Conservation (phyloP, 768 basidiomycete genomes). For the Rhizopogon salebrosus region DNA sequence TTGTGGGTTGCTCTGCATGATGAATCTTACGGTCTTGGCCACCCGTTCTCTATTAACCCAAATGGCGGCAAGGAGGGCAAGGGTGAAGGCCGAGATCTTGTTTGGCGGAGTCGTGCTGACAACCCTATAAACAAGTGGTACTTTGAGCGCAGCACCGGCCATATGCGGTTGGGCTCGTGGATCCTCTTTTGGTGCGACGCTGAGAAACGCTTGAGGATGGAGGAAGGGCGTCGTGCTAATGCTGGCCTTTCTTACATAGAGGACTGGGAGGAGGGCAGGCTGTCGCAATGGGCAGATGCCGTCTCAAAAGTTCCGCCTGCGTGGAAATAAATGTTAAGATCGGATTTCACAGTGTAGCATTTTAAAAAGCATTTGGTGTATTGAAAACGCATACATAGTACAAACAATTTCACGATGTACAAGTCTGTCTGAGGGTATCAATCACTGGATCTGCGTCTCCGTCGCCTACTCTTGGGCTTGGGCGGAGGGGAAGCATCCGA, state of each 20-base stretch:
- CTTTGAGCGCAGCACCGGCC: conserved; percentile 92
- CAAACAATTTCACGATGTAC: neutral
- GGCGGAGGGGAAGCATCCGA: conserved; percentile 20
- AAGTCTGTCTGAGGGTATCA: neutral
- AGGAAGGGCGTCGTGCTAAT: conserved; percentile 58
- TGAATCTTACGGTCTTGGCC: conserved; percentile 94
- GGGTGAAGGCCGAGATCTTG: conserved; percentile 89
- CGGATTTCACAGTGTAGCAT: conserved; percentile 8
- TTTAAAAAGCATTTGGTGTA: neutral
- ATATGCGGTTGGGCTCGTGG: conserved; percentile 82
- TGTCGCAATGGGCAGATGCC: conserved; percentile 63
- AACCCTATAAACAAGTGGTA: conserved; percentile 99
- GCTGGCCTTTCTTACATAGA: conserved; percentile 69
- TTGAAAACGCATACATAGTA: conserved; percentile 10
- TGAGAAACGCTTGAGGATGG: conserved; percentile 74
- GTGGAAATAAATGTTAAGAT: conserved; percentile 48
- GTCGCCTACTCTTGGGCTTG: conserved; percentile 23
- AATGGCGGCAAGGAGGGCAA: conserved; percentile 89
- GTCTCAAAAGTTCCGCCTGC: conserved; percentile 71
- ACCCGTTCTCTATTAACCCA: conserved; percentile 90
- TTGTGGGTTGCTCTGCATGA: conserved; percentile 98
- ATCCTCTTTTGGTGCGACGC: conserved; percentile 98
- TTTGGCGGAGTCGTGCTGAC: conserved; percentile 90
- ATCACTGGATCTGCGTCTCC: conserved; percentile 25
- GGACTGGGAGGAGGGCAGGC: conserved; percentile 69